Evolutionary conservation across 208 protist genomes (phyloP).

Genomic region (Leishmania lainsoni): DNA sequence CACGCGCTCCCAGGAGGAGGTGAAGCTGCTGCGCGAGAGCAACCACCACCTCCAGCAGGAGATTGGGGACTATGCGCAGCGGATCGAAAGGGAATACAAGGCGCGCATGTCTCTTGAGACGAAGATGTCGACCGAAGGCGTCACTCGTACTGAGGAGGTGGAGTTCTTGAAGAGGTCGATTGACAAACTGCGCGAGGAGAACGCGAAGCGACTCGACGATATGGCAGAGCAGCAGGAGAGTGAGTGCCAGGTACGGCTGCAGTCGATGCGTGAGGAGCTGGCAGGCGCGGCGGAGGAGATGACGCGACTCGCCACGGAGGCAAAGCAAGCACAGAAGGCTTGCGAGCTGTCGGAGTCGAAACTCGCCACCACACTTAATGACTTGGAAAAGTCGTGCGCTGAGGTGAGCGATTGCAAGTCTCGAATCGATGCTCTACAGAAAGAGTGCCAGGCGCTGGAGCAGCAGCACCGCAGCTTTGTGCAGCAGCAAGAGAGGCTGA

Average conservation of each 20-base stretch:
- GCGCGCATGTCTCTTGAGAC: constrained; percentile 50
- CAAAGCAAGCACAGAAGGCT: constrained; percentile 17
- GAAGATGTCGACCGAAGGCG: constrained; percentile 34
- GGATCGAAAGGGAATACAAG: constrained; percentile 50
- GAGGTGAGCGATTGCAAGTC: constrained; percentile 22
- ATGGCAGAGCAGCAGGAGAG: constrained; percentile 58
- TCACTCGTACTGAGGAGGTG: constrained; percentile 46
- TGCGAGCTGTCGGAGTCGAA: constrained; percentile 33
- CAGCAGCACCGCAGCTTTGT: constrained; percentile 57
- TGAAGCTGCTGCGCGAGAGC: constrained; percentile 52
- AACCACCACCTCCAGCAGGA: constrained; percentile 48
- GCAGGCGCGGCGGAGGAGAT: constrained; percentile 28
- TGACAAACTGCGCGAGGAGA: constrained; percentile 64
- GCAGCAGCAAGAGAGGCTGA: constrained; percentile 36
- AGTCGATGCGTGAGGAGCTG: constrained; percentile 72
- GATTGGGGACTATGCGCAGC: constrained; percentile 57
- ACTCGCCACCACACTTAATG: constrained; percentile 9
- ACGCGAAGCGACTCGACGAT: constrained; percentile 53
- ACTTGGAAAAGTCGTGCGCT: constrained; percentile 27
- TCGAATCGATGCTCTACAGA: constrained; percentile 14
- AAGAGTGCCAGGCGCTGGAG: constrained; percentile 43
- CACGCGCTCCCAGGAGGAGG: constrained; percentile 66
- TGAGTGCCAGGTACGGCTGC: constrained; percentile 55
- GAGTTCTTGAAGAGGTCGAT: constrained; percentile 68
- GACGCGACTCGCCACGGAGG: constrained; percentile 39